Evolutionary conservation across 1,284 basidiomycete species (phyloP).

Genomic region (Boletus smithii): DNA sequence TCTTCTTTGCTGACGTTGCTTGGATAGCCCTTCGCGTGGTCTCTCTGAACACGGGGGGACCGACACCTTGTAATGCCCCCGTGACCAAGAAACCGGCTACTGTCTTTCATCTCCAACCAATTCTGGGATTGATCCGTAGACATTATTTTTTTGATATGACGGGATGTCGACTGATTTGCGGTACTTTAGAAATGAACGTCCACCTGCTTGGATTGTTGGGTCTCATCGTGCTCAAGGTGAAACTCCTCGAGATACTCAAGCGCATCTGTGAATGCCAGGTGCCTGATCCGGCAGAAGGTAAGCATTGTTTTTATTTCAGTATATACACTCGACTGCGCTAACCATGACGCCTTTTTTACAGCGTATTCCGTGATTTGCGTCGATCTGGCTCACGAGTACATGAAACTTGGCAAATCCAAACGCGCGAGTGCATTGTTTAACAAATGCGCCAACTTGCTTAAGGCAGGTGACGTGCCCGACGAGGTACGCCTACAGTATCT

Average conservation of each 20-base stretch:
- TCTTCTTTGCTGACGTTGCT: not conserved
- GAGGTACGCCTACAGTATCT: constrained; percentile 55
- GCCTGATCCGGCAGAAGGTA: constrained; percentile 52
- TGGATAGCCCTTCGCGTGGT: constrained; percentile 35
- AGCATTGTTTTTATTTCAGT: not conserved
- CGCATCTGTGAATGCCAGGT: constrained; percentile 44
- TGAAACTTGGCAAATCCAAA: constrained; percentile 69
- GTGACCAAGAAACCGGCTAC: constrained; percentile 22
- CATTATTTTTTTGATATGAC: not conserved
- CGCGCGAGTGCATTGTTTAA: constrained; percentile 64
- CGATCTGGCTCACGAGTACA: constrained; percentile 74
- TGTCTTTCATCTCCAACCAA: constrained; percentile 38
- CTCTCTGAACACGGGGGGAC: constrained; percentile 34
- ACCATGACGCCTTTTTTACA: constrained; percentile 28
- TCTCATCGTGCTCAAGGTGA: constrained; percentile 51
- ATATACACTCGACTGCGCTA: not conserved
- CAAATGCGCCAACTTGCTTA: constrained; percentile 48
- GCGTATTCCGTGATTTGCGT: constrained; percentile 65
- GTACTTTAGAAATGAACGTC: constrained; percentile 48
- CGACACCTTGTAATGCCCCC: constrained; percentile 7
- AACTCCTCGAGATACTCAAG: constrained; percentile 48
- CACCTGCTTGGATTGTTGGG: constrained; percentile 66
- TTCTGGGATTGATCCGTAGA: constrained; percentile 23
- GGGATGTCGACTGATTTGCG: not conserved
- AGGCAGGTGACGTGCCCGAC: constrained; percentile 42